phyloP scores from a whole-genome alignment of 352 stramenopile species.

The Phytophthora sp. region DNA sequence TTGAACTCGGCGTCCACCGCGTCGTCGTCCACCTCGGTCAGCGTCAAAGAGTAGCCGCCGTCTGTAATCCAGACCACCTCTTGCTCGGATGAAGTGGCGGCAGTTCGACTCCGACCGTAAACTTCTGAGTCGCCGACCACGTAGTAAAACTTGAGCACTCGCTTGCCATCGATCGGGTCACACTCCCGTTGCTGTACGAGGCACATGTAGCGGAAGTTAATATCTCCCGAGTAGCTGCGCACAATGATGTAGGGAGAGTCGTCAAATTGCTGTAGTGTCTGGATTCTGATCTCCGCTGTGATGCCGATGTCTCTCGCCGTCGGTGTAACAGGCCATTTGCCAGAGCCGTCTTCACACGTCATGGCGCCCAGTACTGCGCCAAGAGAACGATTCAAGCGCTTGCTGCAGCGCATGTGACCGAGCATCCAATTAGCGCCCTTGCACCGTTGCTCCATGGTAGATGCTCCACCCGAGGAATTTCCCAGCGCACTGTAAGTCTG shows the following conservation, averaged over 20 bases:
- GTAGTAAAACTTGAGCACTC: conserved; percentile 18
- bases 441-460: not conserved
- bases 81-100: not conserved
- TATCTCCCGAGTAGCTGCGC: not conserved
- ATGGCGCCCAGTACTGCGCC: not conserved
- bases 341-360: not conserved
- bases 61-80: conserved; percentile 29
- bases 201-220: not conserved
- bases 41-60: conserved; percentile 20
- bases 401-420: not conserved
- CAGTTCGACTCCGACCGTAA: conserved; percentile 21
- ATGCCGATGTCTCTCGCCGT: not conserved
- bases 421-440: not conserved
- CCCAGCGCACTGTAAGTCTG: not conserved
- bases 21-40: conserved; percentile 19
- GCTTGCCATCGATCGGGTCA: conserved; percentile 2
- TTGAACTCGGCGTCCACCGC: conserved; percentile 27
- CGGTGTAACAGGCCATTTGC: conserved; percentile 1
- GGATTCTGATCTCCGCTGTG: not conserved
- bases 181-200: not conserved
- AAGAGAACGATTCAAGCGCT: not conserved
- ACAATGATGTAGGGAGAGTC: not conserved
- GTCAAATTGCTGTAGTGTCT: conserved; percentile 6
- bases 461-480: conserved; percentile 14
- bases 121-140: conserved; percentile 22